phyloP scores from a whole-genome alignment of 208 protist genomes.

The Trypanosoma platydactyli region DNA sequence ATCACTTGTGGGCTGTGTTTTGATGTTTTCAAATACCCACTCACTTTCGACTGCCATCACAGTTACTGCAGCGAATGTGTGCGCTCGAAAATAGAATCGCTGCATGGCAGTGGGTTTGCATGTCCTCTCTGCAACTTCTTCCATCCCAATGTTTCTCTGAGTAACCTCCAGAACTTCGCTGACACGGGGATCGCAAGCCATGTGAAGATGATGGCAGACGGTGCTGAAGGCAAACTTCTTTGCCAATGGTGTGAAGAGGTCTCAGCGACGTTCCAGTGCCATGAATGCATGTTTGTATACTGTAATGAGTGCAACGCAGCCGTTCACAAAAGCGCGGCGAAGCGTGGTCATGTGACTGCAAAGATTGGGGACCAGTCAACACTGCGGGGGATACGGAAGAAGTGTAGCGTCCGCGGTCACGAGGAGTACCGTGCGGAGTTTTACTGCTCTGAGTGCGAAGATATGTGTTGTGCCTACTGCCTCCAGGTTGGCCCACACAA shows the following conservation, averaged over 20 bases:
- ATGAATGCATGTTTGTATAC: conserved; percentile 69
- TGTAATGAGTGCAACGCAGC: conserved; percentile 67
- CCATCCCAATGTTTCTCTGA: conserved; percentile 27
- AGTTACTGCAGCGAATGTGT: conserved; percentile 65
- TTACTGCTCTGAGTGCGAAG: conserved; percentile 67
- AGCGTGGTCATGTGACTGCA: conserved; percentile 48
- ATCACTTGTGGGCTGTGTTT: conserved; percentile 85
- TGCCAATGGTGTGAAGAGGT: conserved; percentile 84
- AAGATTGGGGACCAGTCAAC: conserved; percentile 38
- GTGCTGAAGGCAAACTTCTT: conserved; percentile 29
- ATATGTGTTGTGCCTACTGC: conserved; percentile 88
- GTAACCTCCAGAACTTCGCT: conserved; percentile 38
- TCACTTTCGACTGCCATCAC: conserved; percentile 63
- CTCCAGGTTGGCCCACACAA: conserved; percentile 75
- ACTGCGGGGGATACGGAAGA: conserved; percentile 39
- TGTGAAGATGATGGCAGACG: conserved; percentile 42
- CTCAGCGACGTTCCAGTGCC: conserved; percentile 53
- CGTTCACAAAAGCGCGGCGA: conserved; percentile 77
- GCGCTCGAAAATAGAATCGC: conserved; percentile 32
- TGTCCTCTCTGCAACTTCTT: conserved; percentile 60
- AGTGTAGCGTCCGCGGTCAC: conserved; percentile 55
- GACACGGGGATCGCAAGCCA: conserved; percentile 47
- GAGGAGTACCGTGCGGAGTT: conserved; percentile 85
- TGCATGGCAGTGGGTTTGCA: conserved; percentile 40
- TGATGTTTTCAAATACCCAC: conserved; percentile 48